phyloP scores from a whole-genome alignment of 169 alveolate genomes.

The Eimeria falciformis region DNA sequence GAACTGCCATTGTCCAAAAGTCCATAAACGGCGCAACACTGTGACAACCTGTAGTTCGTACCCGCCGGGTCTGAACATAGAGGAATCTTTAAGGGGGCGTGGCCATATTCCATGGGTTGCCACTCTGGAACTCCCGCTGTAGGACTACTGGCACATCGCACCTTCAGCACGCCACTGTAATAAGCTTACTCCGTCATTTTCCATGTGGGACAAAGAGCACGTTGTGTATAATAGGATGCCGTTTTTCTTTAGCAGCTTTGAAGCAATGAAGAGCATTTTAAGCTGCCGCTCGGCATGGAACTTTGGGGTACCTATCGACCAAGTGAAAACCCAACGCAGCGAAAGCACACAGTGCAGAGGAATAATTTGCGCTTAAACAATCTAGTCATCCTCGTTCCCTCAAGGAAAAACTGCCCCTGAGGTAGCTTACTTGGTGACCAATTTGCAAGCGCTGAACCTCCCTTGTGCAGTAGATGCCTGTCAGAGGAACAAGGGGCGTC shows the following conservation, averaged over 20 bases:
- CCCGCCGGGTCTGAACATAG: no score
- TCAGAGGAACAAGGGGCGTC: slow-evolving; percentile 87
- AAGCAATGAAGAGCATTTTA: slow-evolving; percentile 70
- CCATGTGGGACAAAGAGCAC: slow-evolving; percentile 80
- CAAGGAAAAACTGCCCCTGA: background rate
- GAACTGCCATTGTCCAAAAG: no score
- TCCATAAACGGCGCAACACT: no score
- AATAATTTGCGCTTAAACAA: no score
- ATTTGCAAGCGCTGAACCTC: slow-evolving; percentile 41
- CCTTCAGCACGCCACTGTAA: background rate
- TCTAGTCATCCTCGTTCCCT: no score
- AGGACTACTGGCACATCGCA: no score
- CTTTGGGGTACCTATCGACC: slow-evolving; percentile 76
- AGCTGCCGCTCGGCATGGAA: slow-evolving; percentile 79
- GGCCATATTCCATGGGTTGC: no score
- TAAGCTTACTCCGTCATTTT: slow-evolving; percentile 78
- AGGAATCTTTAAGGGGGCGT: no score
- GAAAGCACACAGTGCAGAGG: no score
- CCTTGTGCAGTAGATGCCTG: slow-evolving; percentile 78
- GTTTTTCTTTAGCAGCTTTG: slow-evolving; percentile 65
- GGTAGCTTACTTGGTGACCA: slow-evolving; percentile 70
- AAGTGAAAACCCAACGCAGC: no score
- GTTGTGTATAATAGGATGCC: slow-evolving; percentile 81
- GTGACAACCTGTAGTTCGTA: no score
- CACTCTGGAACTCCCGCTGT: no score